These are phyloP conservation scores for Globisporangium paddicum DNA, from an alignment of 352 stramenopile species.

Conservation along the genomic window DNA sequence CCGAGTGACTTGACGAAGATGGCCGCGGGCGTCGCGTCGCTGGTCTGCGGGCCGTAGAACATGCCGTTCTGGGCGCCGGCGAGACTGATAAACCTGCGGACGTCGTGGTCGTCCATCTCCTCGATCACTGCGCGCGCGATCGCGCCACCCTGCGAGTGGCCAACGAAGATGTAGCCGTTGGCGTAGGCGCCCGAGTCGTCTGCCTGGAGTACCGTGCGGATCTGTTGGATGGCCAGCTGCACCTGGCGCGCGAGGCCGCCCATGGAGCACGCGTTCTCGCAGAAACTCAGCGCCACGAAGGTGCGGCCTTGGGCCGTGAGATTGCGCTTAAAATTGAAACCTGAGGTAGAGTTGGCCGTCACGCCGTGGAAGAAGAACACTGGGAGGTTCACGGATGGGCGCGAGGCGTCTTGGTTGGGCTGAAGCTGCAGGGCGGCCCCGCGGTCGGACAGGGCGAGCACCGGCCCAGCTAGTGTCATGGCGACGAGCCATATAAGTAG, in stretches of 20 bases:
- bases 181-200: slow-evolving; percentile 24
- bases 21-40: slow-evolving; percentile 24
- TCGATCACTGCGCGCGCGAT: slow-evolving; percentile 41
- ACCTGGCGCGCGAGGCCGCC: slow-evolving; percentile 30
- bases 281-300: slow-evolving; percentile 37
- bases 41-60: slow-evolving; percentile 43
- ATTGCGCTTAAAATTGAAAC: slow-evolving; percentile 25
- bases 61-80: slow-evolving; percentile 45
- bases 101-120: slow-evolving; percentile 52
- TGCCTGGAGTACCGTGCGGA: too few species aligned
- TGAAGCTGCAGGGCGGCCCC: not conserved
- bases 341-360: slow-evolving; percentile 22
- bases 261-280: slow-evolving; percentile 30
- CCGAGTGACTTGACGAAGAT: slow-evolving; percentile 30
- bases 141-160: slow-evolving; percentile 37
- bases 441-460: not conserved
- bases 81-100: slow-evolving; percentile 37
- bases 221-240: slow-evolving; percentile 34
- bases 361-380: slow-evolving; percentile 55
- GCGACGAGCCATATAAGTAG: not conserved
- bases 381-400: too few species aligned
- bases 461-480: not conserved
- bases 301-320: slow-evolving; percentile 22
- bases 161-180: slow-evolving; percentile 44
- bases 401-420: too few species aligned